Evolutionary conservation across 2,329 filamentous ascomycete species (phyloP), one percentile per base, ranked within the genome.

Genomic region (Monilinia laxa): DNA sequence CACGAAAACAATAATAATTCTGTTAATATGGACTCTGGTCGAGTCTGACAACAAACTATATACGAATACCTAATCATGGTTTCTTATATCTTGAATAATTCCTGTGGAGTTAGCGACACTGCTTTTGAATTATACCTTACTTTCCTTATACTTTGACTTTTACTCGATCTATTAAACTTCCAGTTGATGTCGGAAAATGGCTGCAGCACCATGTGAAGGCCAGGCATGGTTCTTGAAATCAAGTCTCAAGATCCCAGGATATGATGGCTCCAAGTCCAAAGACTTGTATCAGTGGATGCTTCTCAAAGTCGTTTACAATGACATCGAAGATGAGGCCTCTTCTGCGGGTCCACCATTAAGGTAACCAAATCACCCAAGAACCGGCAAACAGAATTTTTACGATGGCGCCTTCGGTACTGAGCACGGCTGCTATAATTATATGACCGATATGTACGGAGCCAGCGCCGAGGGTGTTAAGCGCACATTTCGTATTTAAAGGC

Each of bases 241-340:
- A 35, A 62, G 58, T 51, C 58, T 62, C 10, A 62, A 62, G 14
- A 51, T 45, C 20, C 58, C 58, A 62, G 45, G 42, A 20, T 51
- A 51, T 7, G 28, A 62, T 52, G 58, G 58, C 28, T 25, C 20
- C 11, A 62, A 62, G 28, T 3, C 18, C 12, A 18, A 62, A 62
- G 58, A 62, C 45, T 38, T 62, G 11, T 51, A 62, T 38, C 31
- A 42, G 20, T 51, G 58, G 45, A 62, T 62, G 58, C 45, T 51
- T 51, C 58, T 62, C 45, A 45, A 51, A 62, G 58, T 62, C 28
- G 58, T 38, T 18, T 62, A 35, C 28, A 51, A 62, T 23, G 20
- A 25, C 7, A 62, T 28, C 14, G 58, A 62, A 51, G 58, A 62
- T 18, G 28, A 62, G 31, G 25, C 16, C 18, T 23, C 11, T 1